Evolutionary conservation across 257 asterid species (phyloP), one percentile per base, ranked within the genome.

Genomic region (Solanum etuberosum): DNA sequence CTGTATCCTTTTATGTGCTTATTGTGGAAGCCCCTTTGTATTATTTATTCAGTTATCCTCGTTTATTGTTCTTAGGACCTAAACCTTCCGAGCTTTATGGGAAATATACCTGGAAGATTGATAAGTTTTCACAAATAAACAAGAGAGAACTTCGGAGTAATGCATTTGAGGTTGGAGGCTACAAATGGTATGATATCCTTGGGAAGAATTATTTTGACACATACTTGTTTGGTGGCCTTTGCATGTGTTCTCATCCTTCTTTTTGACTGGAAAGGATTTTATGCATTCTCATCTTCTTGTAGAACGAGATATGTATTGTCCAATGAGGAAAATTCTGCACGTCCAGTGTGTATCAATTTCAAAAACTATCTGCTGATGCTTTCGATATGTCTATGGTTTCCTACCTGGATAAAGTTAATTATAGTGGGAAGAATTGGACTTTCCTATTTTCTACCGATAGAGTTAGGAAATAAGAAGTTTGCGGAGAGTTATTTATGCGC

Each of bases 91-190:
- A 86, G 83, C 88, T 92, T 51, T 92, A 88, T 89, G 94, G 92
- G 65, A 90, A 85, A 87, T 78, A 90, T 86, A 92, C 94, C 46
- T 92, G 94, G 94, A 92, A 90, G 92, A 92, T 92, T 89, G 92
- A 92, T 82, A 88, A 90, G 65, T 92, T 92, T 70, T 92, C 94
- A 76, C 92, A 91, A 87, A 92, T 88, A 54, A 90, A 92, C 91
- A 90, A 92, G 91, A 90, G 92, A 88, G 94, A 92, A 85, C 92
- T 92, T 63, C 90, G 92, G 72, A 92, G 94, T 88, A 90, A 87
- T 83, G 91, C 90, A 16, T 92, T 92, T 88, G 92, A 89, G 87
- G 92, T 90, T 83, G 94, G 94, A 57, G 89, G 92, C 90, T 92
- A 90, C 87, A 90, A 90, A 89, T 92, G 94, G 94, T 92, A 92